Evolutionary conservation across 148 eudicot species (phyloP), one percentile per base, ranked within the genome.

Genomic region (Dysphania ambrosioides): DNA sequence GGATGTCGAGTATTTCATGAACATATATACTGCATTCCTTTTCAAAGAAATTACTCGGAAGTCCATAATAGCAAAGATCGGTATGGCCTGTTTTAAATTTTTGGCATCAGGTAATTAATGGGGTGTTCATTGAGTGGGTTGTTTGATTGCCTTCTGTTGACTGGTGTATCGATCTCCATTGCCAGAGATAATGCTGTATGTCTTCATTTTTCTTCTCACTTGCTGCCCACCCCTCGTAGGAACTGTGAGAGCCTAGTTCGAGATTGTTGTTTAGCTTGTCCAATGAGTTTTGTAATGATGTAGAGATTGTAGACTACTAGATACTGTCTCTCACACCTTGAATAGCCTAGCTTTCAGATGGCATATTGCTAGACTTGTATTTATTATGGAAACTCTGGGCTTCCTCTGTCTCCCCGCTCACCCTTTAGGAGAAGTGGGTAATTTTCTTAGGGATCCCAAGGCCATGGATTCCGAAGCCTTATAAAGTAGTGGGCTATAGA

Each of bases 71-170:
- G 77, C 60, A 65, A 29, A 56, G 75, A 76, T 29, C 29, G 42
- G 49, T 60, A 63, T 72, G 49, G 42, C 38, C 56, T 53, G 59
- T 42, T 72, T 77, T 80, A 80, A 68, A 80, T 76, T 71, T n/a
- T 79, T 53, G 64, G 59, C 9, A 41, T 73, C 55, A 47, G 36
- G 36, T 55, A 11, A 29, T 29, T 38, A 26, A 23, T 60, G 41
- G 49, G 35, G 57, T 41, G 53, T 42, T 9, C 12, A n/a, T 76
- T 60, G n/a, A 26, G 31, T 60, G 41, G 49, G 35, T 42, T 41
- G 53, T 42, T 9, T 7, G 16, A 71, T 60, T 53, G 34, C 55
- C 76, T 42, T 44, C 30, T 80, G 68, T 66, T 44, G 42, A 49
- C 35, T 57, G 56, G 68, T 65, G 53, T 60, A 19, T 38, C 61